Percentiles rank a stretch among this genome's conserved stretches.
These are phyloP conservation scores for Salix brachista DNA, from an alignment of 345 rosid species.

Conservation along the genomic window DNA sequence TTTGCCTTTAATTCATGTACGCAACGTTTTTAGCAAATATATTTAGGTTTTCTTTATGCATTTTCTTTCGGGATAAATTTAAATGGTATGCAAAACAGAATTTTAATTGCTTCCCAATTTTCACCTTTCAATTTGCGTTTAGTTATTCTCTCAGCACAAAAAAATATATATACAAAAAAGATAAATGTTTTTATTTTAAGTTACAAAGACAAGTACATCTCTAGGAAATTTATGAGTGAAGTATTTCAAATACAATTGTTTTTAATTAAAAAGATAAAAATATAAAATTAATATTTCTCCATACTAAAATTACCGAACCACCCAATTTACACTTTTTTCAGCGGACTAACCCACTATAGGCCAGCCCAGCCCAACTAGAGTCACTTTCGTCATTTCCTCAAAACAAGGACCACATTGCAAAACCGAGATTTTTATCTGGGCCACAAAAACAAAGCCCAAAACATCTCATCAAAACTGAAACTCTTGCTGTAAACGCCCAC, in stretches of 20 bases:
- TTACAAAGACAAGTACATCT: too few species aligned
- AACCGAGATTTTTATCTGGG: neutral
- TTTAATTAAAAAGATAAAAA: too few species aligned
- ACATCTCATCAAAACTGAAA: neutral
- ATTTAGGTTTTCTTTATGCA: neutral
- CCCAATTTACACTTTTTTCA: too few species aligned
- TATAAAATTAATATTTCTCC: too few species aligned
- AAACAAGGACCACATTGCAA: neutral
- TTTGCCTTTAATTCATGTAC: neutral
- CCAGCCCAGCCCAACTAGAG: neutral
- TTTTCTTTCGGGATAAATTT: neutral
- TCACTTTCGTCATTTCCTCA: neutral
- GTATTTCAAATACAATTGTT: too few species aligned
- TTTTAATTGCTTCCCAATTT: neutral
- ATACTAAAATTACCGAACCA: too few species aligned
- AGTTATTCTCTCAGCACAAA: too few species aligned
- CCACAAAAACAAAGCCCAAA: neutral
- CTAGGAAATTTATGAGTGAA: too few species aligned
- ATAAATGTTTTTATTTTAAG: too few species aligned
- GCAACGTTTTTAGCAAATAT: neutral
- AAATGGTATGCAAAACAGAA: neutral
- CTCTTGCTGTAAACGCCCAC: neutral
- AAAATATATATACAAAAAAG: too few species aligned
- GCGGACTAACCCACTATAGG: neutral
- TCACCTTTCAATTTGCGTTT: neutral